These are phyloP conservation scores for Syzygium jambos DNA, from an alignment of 345 rosid species.

Conservation along the genomic window DNA sequence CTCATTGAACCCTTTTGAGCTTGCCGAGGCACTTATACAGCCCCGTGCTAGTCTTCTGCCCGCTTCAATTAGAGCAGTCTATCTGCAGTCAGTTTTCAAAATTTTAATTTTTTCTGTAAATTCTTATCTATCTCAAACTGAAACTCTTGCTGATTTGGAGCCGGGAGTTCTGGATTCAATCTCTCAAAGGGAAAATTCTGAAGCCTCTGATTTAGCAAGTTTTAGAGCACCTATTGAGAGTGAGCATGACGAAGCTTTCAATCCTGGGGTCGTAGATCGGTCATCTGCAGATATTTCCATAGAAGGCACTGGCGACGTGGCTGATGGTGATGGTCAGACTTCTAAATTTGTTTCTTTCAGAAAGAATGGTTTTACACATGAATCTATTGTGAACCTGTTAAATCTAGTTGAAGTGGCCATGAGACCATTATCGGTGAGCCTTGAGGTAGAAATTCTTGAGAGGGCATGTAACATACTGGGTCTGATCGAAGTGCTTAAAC, in stretches of 20 bases:
- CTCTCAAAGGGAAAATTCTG: constrained; percentile 2
- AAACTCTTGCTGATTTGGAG: constrained; percentile 3
- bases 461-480: constrained; percentile 67
- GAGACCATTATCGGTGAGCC: constrained; percentile 38
- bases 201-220: constrained; percentile 11
- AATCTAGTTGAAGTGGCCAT: constrained; percentile 46
- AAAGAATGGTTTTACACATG: constrained; percentile 21
- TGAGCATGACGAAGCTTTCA: constrained; percentile 19
- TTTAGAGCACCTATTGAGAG: background rate
- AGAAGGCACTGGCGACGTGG: constrained; percentile 10
- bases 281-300: constrained; percentile 21
- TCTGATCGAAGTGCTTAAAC: constrained; percentile 47
- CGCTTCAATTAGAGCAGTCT: constrained; percentile 49
- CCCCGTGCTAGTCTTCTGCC: constrained; percentile 85
- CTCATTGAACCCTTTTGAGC: constrained; percentile 56
- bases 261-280: constrained; percentile 16
- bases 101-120: constrained; percentile 43
- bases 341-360: constrained; percentile 15
- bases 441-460: constrained; percentile 81
- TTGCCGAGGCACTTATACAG: constrained; percentile 74
- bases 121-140: constrained; percentile 27
- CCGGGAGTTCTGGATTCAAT: constrained; percentile 11
- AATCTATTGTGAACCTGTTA: constrained; percentile 44
- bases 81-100: constrained; percentile 70
- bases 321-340: constrained; percentile 7